Conservation (phyloP, 352 stramenopile genomes). For the Globisporangium recalcitrans region DNA sequence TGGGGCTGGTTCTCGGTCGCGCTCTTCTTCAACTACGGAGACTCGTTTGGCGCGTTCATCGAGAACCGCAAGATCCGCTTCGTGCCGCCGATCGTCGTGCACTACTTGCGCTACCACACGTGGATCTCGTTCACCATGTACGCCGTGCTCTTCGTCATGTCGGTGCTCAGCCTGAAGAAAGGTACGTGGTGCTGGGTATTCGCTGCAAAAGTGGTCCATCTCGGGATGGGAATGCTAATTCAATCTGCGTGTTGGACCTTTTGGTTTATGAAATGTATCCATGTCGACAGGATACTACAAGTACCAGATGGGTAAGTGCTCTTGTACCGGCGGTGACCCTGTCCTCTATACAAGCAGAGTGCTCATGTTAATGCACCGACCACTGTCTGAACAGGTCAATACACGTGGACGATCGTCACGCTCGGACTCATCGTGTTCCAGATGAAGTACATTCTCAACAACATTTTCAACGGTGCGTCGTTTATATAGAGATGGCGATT, state of each 20-base stretch:
- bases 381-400: slow-evolving; percentile 48
- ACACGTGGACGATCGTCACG: slow-evolving; percentile 95
- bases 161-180: slow-evolving; percentile 92
- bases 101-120: slow-evolving; percentile 89
- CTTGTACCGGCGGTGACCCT: not conserved
- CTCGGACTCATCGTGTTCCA: slow-evolving; percentile 95
- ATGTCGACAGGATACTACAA: slow-evolving; percentile 83
- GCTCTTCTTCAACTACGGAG: slow-evolving; percentile 96
- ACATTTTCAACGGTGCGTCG: slow-evolving; percentile 89
- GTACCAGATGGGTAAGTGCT: slow-evolving; percentile 88
- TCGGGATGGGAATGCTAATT: not conserved
- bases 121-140: slow-evolving; percentile 94
- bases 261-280: slow-evolving; percentile 2
- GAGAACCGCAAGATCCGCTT: slow-evolving; percentile 82
- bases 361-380: not conserved
- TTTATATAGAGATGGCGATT: not conserved
- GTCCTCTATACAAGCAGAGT: not conserved
- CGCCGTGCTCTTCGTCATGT: slow-evolving; percentile 93
- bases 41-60: slow-evolving; percentile 83
- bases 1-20: slow-evolving; percentile 97
- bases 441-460: slow-evolving; percentile 96
- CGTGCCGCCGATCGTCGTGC: slow-evolving; percentile 64
- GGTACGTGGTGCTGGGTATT: slow-evolving; percentile 22
- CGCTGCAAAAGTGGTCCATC: not conserved
- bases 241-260: not conserved